Evolutionary conservation across 2,329 filamentous ascomycete species (phyloP).

Genomic region (Aspergillus flavus): DNA sequence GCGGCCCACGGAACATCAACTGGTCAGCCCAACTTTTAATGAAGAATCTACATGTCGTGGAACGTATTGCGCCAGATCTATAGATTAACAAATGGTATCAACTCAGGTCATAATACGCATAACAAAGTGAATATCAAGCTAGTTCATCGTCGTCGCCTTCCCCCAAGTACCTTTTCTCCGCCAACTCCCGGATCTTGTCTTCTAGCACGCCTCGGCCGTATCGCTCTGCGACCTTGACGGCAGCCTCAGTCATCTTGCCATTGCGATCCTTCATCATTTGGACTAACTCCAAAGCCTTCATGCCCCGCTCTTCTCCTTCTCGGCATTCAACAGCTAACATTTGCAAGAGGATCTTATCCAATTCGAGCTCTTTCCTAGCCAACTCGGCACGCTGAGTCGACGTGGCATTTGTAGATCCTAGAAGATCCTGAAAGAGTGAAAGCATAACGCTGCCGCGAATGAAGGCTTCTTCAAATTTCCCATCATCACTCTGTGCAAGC

Average conservation of each 20-base stretch:
- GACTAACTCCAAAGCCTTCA: slow-evolving; percentile 92
- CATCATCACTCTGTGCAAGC: slow-evolving; percentile 35
- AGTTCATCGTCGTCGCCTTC: slow-evolving; percentile 58
- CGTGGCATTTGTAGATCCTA: slow-evolving; percentile 67
- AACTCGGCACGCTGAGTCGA: slow-evolving; percentile 68
- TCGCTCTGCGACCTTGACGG: slow-evolving; percentile 82
- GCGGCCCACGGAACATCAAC: neutral
- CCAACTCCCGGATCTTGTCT: slow-evolving; percentile 87
- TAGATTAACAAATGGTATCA: neutral
- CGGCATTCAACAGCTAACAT: slow-evolving; percentile 87
- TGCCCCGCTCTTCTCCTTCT: slow-evolving; percentile 88
- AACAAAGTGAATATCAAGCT: slow-evolving; percentile 26
- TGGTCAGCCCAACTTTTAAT: neutral
- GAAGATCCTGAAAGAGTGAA: slow-evolving; percentile 73
- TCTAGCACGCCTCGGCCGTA: slow-evolving; percentile 79
- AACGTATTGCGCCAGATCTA: neutral
- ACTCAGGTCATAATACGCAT: neutral
- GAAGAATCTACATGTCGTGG: neutral
- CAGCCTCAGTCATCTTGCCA: slow-evolving; percentile 89
- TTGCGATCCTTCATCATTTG: slow-evolving; percentile 79
- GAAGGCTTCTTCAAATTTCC: slow-evolving; percentile 75
- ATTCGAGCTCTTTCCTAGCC: slow-evolving; percentile 73
- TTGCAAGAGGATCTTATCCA: slow-evolving; percentile 89
- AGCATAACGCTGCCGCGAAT: slow-evolving; percentile 73
- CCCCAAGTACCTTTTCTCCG: slow-evolving; percentile 68